Percentiles rank a stretch among this genome's conserved stretches.
phyloP scores from a whole-genome alignment of 2,329 filamentous ascomycete species.

The Hortaea werneckii region DNA sequence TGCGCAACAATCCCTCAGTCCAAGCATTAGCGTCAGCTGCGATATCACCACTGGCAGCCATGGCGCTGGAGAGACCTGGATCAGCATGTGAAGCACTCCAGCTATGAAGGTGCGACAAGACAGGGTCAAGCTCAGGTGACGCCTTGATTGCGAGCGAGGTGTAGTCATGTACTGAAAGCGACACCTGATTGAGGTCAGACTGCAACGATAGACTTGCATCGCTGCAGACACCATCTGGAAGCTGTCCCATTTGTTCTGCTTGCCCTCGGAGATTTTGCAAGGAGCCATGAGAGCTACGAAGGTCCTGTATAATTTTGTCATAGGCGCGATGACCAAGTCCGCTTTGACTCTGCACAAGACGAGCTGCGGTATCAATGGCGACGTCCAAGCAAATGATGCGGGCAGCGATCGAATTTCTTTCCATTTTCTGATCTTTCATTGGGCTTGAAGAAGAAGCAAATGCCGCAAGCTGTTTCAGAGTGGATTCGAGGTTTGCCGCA shows the following conservation, averaged over 20 bases:
- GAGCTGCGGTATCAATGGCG: neutral
- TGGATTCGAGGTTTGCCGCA: neutral
- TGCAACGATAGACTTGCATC: too few relatives aligned
- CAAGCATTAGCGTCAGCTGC: neutral
- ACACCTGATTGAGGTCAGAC: too few relatives aligned
- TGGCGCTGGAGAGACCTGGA: too few relatives aligned
- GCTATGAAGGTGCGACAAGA: conserved; percentile 33
- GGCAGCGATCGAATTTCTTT: neutral
- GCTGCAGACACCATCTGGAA: too few relatives aligned
- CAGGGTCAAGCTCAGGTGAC: conserved; percentile 12
- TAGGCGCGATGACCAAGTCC: neutral
- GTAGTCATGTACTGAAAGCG: too few relatives aligned
- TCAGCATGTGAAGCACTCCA: conserved; percentile 25
- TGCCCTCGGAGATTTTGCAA: too few relatives aligned
- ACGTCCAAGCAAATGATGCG: neutral
- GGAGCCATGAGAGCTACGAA: too few relatives aligned
- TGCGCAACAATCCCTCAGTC: neutral
- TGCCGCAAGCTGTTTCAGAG: conserved; percentile 2
- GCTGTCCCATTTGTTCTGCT: too few relatives aligned
- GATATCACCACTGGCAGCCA: conserved; percentile 7
- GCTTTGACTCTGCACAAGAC: conserved; percentile 1
- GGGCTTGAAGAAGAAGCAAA: conserved; percentile 4
- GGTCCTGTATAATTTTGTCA: too few relatives aligned
- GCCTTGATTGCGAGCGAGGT: too few relatives aligned
- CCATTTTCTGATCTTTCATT: neutral